phyloP scores from a whole-genome alignment of 192 early-diverging fungal species.

The Podila clonocystis region DNA sequence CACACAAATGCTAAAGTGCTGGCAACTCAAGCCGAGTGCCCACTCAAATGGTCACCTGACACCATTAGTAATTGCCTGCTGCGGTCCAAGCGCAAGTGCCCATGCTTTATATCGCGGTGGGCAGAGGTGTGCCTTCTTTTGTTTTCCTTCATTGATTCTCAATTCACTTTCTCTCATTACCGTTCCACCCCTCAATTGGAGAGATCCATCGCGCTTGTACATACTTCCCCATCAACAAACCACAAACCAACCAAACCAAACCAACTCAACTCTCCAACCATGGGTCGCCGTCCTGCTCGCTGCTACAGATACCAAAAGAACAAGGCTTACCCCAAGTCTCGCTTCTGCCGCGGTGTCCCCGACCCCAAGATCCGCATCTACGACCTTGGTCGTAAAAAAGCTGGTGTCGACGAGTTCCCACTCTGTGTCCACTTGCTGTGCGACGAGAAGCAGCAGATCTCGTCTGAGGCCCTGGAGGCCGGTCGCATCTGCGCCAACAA shows the following conservation, averaged over 20 bases:
- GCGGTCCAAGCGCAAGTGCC: no score
- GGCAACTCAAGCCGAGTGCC: no score
- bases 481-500: conserved; percentile 99
- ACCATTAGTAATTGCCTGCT: no score
- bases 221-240: neutral
- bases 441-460: conserved; percentile 98
- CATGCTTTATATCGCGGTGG: no score
- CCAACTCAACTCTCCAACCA: conserved; percentile 51
- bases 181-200: neutral
- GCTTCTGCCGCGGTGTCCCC: conserved; percentile 99
- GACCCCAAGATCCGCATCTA: conserved; percentile 99
- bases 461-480: conserved; percentile 98
- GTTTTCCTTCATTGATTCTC: neutral
- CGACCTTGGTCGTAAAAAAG: conserved; percentile 98
- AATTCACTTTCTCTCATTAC: neutral
- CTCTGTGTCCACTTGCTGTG: conserved; percentile 96
- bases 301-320: conserved; percentile 99
- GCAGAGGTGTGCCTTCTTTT: no score
- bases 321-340: conserved; percentile 99
- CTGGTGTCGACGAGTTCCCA: conserved; percentile 98
- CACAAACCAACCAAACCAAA: neutral
- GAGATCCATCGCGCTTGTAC: neutral
- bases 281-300: conserved; percentile 99
- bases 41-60: no score
- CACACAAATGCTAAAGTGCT: no score